Evolutionary conservation across 2,329 filamentous ascomycete genomes (phyloP).

Genomic region (Chaetomium sp.): DNA sequence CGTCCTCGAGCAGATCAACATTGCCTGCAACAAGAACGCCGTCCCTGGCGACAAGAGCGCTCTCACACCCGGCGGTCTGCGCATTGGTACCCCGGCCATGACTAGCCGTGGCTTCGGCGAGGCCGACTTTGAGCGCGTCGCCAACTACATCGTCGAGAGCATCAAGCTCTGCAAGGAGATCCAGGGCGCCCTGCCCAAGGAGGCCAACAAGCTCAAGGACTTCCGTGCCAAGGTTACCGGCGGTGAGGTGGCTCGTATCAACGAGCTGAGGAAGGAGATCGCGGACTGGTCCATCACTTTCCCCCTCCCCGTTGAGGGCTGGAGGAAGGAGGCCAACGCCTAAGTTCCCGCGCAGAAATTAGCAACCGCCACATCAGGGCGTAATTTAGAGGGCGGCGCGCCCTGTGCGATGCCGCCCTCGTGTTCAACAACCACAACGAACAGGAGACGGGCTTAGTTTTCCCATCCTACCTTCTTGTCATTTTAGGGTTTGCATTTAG

Average conservation of each 20-base stretch:
- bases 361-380: background rate
- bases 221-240: slow-evolving; percentile 88
- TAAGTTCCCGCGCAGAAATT: slow-evolving; percentile 31
- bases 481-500: slow-evolving; percentile 9
- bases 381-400: too few relatives aligned
- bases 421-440: slow-evolving; percentile 17
- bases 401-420: too few relatives aligned
- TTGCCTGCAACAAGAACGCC: slow-evolving; percentile 99
- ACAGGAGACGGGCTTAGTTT: background rate
- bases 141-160: slow-evolving; percentile 77
- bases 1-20: slow-evolving; percentile 95
- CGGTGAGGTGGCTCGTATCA: slow-evolving; percentile 75
- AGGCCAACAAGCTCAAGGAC: slow-evolving; percentile 99
- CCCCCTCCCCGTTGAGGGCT: slow-evolving; percentile 81
- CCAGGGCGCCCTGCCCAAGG: slow-evolving; percentile 80
- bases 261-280: slow-evolving; percentile 82
- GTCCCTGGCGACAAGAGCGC: slow-evolving; percentile 97
- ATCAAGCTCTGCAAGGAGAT: slow-evolving; percentile 88
- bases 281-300: slow-evolving; percentile 78
- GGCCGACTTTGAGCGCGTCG: slow-evolving; percentile 87
- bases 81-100: slow-evolving; percentile 97
- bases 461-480: background rate
- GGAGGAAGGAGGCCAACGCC: slow-evolving; percentile 55
- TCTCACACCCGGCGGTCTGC: slow-evolving; percentile 87
- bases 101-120: slow-evolving; percentile 89